These are phyloP conservation scores for Brassica juncea DNA, from an alignment of 345 rosid genomes.

Conservation along the genomic window DNA sequence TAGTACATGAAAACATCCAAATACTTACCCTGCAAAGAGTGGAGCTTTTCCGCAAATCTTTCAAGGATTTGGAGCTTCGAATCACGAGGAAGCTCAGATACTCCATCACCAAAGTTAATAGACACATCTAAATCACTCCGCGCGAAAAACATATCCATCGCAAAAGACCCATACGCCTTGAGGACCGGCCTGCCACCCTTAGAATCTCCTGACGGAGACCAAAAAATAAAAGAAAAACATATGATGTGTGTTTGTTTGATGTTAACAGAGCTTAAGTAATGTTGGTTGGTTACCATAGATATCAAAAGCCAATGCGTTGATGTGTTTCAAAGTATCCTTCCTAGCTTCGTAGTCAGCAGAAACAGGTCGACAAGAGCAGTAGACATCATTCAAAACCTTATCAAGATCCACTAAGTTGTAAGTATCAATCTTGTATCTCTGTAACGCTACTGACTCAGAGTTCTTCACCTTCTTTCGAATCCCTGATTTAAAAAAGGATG, in stretches of 20 bases:
- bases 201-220: slow-evolving; percentile 37
- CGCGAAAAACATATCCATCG: slow-evolving; percentile 49
- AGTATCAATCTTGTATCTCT: slow-evolving; percentile 35
- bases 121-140: slow-evolving; percentile 58
- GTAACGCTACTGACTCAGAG: slow-evolving; percentile 34
- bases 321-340: slow-evolving; percentile 41
- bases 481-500: neutral
- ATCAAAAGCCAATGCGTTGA: slow-evolving; percentile 48
- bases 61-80: slow-evolving; percentile 44
- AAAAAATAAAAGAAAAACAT: neutral
- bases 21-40: slow-evolving; percentile 43
- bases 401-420: slow-evolving; percentile 37
- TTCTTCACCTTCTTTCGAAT: slow-evolving; percentile 47
- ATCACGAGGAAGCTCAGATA: slow-evolving; percentile 38
- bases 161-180: slow-evolving; percentile 55
- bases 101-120: slow-evolving; percentile 40
- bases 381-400: slow-evolving; percentile 43
- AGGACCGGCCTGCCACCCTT: slow-evolving; percentile 41
- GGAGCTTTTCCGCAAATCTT: slow-evolving; percentile 42
- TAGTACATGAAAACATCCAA: neutral
- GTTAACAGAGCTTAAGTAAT: neutral
- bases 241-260: neutral
- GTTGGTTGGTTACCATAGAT: slow-evolving; percentile 44
- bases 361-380: slow-evolving; percentile 36
- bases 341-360: slow-evolving; percentile 44